Conservation (phyloP, 2,329 filamentous ascomycete species). For the Scopulariopsis brevicaulis region DNA sequence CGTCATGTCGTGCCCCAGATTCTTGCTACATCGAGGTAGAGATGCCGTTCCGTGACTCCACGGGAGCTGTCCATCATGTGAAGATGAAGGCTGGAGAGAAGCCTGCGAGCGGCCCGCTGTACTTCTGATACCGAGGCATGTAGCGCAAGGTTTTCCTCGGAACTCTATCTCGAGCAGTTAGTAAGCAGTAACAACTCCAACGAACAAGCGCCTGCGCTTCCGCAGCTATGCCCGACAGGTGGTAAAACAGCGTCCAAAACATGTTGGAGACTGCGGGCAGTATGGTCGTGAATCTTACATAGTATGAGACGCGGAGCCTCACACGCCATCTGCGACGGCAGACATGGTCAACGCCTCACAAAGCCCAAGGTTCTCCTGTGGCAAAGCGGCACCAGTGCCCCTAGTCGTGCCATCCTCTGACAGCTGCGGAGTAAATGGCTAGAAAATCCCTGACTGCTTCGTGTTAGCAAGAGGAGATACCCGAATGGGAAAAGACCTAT, state of each 20-base stretch:
- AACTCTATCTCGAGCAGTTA: neutral
- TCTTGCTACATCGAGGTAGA: neutral
- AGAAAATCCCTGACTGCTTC: no score
- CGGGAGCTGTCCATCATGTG: neutral
- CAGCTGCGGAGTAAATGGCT: no score
- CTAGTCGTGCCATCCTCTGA: no score
- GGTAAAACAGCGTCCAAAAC: neutral
- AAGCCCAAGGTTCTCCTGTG: no score
- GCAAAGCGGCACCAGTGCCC: no score
- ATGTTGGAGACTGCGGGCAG: no score
- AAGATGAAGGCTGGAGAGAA: neutral
- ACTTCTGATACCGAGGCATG: neutral
- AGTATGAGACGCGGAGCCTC: no score
- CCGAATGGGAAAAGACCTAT: no score
- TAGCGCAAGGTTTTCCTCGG: neutral
- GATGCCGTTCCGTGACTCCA: neutral
- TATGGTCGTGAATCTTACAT: no score
- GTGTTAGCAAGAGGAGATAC: no score
- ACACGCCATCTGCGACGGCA: no score
- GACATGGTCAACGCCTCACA: no score
- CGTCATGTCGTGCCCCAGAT: neutral
- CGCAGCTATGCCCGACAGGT: neutral
- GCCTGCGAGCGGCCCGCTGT: neutral
- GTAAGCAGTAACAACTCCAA: neutral
- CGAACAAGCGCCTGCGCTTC: neutral